Evolutionary conservation across 1,139 yeast species (phyloP), one percentile per base, ranked within the genome.

Genomic region (Pichia sp.): DNA sequence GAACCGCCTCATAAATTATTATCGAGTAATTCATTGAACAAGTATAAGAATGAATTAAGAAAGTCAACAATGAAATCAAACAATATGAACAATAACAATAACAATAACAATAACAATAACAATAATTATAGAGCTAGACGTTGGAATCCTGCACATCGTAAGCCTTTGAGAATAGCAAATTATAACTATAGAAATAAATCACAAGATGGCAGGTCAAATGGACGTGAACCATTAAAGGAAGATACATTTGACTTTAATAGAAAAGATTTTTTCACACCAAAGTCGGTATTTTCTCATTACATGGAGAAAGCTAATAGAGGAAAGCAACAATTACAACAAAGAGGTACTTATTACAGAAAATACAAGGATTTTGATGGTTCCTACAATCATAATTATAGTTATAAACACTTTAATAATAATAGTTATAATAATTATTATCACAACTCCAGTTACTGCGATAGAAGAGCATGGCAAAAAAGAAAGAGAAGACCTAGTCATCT

Each of bases 181-280:
- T 41, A 50, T 25, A 49, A 50, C 16, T 47, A 46, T 22, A 44
- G 51, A 15, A 51, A 53, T 32, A 49, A 50, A 24, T 57, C 60
- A 6, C 57, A 50, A 32, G 52, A 52, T 29, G 50, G 60, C 16
- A 42, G 53, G 40, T 33, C n/a, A n/a, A 47, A 31, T 31, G 49
- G 41, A 6, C 31, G 29, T 20, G 37, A 38, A 25, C 21, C 35
- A 15, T 31, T 36, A 6, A 38, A 37, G 11, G 47, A 46, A n/a
- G 41, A 36, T 13, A 24, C 37, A 1, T 37, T 48, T 20, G 47
- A 49, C 31, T 80, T 76, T 55, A 76, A 74, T 52, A 69, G 89
- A 45, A 82, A 78, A 50, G 89, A 82, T 55, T 80, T 72, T 51
- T 82, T 81, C 56, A 82, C 93, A 2, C 93, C 93, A 2, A 83